Evolutionary conservation across 805 yeast genomes (phyloP).

Genomic region (Starmera caribaea): DNA sequence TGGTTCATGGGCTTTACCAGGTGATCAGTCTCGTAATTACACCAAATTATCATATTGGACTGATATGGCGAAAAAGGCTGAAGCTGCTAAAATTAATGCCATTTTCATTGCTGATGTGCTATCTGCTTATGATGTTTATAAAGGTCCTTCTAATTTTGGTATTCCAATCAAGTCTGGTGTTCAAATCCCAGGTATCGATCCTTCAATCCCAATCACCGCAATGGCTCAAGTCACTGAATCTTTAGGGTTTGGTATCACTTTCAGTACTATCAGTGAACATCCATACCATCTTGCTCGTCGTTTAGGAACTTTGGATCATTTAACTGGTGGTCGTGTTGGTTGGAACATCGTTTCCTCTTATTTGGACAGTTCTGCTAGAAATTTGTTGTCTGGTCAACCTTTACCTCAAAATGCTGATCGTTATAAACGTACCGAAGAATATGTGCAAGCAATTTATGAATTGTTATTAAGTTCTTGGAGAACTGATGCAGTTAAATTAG

Average conservation of each 20-base stretch:
- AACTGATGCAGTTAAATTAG: slow-evolving; percentile 22
- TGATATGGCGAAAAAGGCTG: slow-evolving; percentile 24
- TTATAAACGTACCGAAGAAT: slow-evolving; percentile 30
- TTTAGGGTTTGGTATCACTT: slow-evolving; percentile 29
- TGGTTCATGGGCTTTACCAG: slow-evolving; percentile 29
- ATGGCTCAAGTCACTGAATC: slow-evolving; percentile 31
- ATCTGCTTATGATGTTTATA: slow-evolving; percentile 26
- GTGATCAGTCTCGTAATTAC: slow-evolving; percentile 17
- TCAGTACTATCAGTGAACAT: slow-evolving; percentile 30
- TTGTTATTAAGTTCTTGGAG: slow-evolving; percentile 31
- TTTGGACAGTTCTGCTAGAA: slow-evolving; percentile 30
- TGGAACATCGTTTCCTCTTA: slow-evolving; percentile 35
- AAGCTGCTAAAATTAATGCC: slow-evolving; percentile 24
- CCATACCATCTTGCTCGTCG: slow-evolving; percentile 31
- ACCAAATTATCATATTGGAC: slow-evolving; percentile 23
- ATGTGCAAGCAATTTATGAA: slow-evolving; percentile 26
- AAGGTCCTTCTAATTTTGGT: slow-evolving; percentile 5
- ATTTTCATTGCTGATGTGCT: slow-evolving; percentile 26
- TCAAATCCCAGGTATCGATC: slow-evolving; percentile 26
- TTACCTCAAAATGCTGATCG: slow-evolving; percentile 30
- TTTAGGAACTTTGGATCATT: slow-evolving; percentile 30
- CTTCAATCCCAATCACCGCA: slow-evolving; percentile 25
- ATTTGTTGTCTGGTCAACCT: slow-evolving; percentile 22
- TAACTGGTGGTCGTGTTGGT: slow-evolving; percentile 31
- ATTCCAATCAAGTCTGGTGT: slow-evolving; percentile 10